Evolutionary conservation across 768 basidiomycete species (phyloP), one percentile per base, ranked within the genome.

Genomic region (Amanita pseudoporphyria): DNA sequence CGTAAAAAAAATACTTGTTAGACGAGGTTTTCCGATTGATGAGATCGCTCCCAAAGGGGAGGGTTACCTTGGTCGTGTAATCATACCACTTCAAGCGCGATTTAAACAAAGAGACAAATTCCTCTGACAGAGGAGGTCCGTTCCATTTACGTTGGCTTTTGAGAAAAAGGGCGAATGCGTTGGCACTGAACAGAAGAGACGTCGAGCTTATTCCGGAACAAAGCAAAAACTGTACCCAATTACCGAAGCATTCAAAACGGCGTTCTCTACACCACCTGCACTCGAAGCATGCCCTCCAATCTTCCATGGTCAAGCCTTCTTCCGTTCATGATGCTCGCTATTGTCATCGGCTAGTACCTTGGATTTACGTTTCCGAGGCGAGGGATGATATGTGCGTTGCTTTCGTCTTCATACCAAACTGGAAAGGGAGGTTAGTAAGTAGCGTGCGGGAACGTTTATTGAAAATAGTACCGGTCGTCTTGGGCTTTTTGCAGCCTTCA

Each of bases 121-220:
- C 63, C 1, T 71, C 62, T 9, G 71, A 72, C 1, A 89, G 69
- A 2, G 78, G 66, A 3, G 81, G 77, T 3, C 82, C 81, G 9
- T 64, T 69, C 91, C 91, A 94, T 64, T 83, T 84, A 18, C 86
- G 71, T 56, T 92, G 90, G 0, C 82, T 85, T 64, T 92, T 94
- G 35, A 91, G 63, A 57, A 93, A 93, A 7, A 92, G 69, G 0
- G 86, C 88, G 56, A 93, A 86, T 3, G 87, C 78, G 47, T 82
- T 86, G n/a, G 87, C 89, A 0, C 86, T 87, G 51, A 16, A 22
- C 12, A n/a, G 35, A 12, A 12, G n/a, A n/a, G n/a, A n/a, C n/a
- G n/a, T n/a, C n/a, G 26, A 28, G 26, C 7, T 9, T 31, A 51
- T 32, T 5, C 40, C 3, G 45, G 14, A 32, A n/a, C 32, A 37